These are phyloP conservation scores for Orbilia blumenaviensis DNA, from an alignment of 2,329 filamentous ascomycete species.

Conservation along the genomic window DNA sequence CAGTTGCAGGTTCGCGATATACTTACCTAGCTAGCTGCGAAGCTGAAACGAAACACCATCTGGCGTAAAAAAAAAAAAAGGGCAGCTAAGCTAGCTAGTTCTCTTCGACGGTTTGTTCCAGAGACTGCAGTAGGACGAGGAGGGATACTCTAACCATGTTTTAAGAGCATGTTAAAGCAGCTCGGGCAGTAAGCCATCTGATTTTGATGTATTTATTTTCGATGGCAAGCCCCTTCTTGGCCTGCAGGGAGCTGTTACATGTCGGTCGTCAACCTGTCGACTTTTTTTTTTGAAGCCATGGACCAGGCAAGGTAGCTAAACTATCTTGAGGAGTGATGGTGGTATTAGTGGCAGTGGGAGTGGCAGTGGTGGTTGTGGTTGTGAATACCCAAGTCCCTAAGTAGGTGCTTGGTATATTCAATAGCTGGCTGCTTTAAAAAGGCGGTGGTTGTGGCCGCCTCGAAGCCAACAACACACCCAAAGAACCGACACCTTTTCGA, in stretches of 20 bases:
- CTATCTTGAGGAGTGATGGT: too few species aligned
- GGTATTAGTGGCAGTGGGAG: too few species aligned
- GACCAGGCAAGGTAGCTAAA: too few species aligned
- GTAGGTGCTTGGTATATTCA: too few species aligned
- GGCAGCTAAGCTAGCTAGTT: background rate
- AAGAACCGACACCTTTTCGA: constrained; percentile 14
- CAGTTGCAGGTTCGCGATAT: background rate
- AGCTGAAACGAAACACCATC: constrained; percentile 32
- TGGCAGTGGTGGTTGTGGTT: background rate
- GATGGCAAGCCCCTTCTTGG: constrained; percentile 17
- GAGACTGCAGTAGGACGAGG: constrained; percentile 12
- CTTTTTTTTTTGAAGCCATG: too few species aligned
- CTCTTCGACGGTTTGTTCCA: background rate
- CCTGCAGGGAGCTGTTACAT: constrained; percentile 18
- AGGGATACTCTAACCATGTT: constrained; percentile 28
- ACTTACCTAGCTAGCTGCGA: too few species aligned
- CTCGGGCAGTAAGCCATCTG: constrained; percentile 1
- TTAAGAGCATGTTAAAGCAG: too few species aligned
- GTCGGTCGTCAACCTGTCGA: background rate
- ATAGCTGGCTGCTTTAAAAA: background rate
- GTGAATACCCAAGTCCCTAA: too few species aligned
- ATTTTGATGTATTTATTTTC: background rate
- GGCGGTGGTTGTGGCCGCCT: too few species aligned
- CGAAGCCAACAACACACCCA: constrained; percentile 10
- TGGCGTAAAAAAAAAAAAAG: background rate